These are phyloP conservation scores for Tausonia pullulans DNA, from an alignment of 1,284 basidiomycete species.

Conservation along the genomic window DNA sequence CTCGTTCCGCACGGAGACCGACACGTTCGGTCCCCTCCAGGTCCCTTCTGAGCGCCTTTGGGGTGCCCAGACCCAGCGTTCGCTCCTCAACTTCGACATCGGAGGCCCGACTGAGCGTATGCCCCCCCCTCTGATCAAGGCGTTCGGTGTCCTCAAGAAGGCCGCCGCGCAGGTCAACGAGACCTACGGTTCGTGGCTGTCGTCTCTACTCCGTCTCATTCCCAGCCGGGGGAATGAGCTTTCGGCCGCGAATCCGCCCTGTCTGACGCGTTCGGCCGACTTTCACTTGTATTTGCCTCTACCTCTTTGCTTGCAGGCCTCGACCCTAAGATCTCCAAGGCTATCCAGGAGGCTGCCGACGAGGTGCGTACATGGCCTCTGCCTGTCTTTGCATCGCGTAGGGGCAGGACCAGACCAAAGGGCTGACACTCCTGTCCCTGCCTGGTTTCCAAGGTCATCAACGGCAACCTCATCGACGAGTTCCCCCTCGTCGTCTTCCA, in stretches of 20 bases:
- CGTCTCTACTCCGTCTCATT: background rate
- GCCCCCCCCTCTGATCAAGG: conserved; percentile 89
- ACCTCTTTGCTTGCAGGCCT: conserved; percentile 39
- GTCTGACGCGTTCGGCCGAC: no score
- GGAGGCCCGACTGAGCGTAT: conserved; percentile 87
- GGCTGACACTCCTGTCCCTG: background rate
- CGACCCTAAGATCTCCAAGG: conserved; percentile 75
- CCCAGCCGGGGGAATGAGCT: background rate
- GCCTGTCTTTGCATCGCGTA: no score
- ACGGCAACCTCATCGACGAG: conserved; percentile 84
- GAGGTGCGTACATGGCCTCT: conserved; percentile 48
- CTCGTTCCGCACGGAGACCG: conserved; percentile 15
- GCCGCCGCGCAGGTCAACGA: conserved; percentile 89
- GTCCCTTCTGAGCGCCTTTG: conserved; percentile 94
- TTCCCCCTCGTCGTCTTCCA: conserved; percentile 99
- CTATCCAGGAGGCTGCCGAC: conserved; percentile 88
- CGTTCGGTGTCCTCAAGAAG: conserved; percentile 96
- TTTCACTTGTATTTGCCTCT: background rate
- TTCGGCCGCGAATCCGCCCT: background rate
- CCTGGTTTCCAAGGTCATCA: conserved; percentile 59
- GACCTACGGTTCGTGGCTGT: conserved; percentile 47
- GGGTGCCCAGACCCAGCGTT: conserved; percentile 99
- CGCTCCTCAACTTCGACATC: conserved; percentile 97
- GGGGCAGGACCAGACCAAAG: no score
- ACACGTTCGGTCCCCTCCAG: conserved; percentile 44